A percentile compares a stretch with the other conserved stretches of the same genome.
Conservation (phyloP, 1,284 basidiomycete species). For the Cryptococcus amylolentus region DNA sequence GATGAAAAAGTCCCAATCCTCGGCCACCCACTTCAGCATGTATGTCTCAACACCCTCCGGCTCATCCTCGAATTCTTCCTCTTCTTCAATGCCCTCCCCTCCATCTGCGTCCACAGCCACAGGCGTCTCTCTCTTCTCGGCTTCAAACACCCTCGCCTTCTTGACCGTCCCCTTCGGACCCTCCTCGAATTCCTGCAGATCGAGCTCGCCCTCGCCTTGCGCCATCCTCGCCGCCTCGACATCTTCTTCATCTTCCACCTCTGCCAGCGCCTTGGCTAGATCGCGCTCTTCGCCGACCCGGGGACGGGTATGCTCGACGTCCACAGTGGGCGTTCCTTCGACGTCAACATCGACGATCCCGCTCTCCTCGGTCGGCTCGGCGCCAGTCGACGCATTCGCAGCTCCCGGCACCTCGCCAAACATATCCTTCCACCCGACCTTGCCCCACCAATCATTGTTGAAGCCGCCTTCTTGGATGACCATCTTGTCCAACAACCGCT, state of each 20-base stretch:
- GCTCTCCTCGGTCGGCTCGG: slow-evolving; percentile 29
- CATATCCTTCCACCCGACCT: slow-evolving; percentile 77
- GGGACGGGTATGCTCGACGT: slow-evolving; percentile 30
- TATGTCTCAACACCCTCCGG: slow-evolving; percentile 64
- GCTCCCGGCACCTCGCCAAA: slow-evolving; percentile 55
- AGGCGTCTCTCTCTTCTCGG: background rate
- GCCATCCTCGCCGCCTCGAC: slow-evolving; percentile 75
- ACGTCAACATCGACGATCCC: slow-evolving; percentile 33
- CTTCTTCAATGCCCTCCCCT: slow-evolving; percentile 40
- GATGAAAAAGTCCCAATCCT: slow-evolving; percentile 71
- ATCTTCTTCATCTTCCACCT: slow-evolving; percentile 86
- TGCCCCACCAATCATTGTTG: slow-evolving; percentile 55
- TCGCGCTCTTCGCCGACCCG: slow-evolving; percentile 46
- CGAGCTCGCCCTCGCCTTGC: slow-evolving; percentile 72
- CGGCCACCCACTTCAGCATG: slow-evolving; percentile 73
- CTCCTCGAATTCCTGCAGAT: slow-evolving; percentile 68
- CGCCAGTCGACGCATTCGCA: slow-evolving; percentile 12
- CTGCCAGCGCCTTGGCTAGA: slow-evolving; percentile 66
- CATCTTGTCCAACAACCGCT: slow-evolving; percentile 82
- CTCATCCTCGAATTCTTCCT: slow-evolving; percentile 54
- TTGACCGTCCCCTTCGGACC: slow-evolving; percentile 36
- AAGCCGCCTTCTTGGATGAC: slow-evolving; percentile 95
- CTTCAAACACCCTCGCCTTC: background rate
- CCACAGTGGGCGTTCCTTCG: slow-evolving; percentile 28
- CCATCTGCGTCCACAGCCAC: slow-evolving; percentile 34